phyloP scores from a whole-genome alignment of 176 grass and related monocot species.

The Bonia amplexicaulis region DNA sequence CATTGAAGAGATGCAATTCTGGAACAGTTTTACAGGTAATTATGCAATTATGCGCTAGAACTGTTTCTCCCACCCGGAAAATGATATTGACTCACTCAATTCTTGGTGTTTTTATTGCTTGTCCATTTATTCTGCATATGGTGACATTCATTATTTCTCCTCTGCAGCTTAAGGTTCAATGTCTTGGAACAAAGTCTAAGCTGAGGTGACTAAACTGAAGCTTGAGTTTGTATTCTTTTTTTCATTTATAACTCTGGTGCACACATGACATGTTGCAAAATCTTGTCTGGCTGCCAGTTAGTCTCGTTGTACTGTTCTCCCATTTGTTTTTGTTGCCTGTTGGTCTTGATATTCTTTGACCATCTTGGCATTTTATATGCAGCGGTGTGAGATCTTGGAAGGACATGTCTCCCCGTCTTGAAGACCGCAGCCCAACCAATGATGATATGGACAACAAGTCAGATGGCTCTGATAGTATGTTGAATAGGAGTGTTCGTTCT shows the following conservation, averaged over 20 bases:
- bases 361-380: conserved; percentile 20
- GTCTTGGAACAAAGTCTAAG: conserved; percentile 69
- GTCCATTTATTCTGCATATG: neutral
- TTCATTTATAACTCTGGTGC: neutral
- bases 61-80: neutral
- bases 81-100: neutral
- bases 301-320: neutral
- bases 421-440: conserved; percentile 49
- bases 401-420: conserved; percentile 48
- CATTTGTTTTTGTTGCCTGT: neutral
- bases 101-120: neutral
- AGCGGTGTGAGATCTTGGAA: conserved; percentile 65
- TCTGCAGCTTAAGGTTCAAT: conserved; percentile 92
- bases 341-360: conserved; percentile 3
- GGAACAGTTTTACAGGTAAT: conserved; percentile 79
- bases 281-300: neutral
- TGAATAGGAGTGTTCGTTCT: conserved; percentile 47
- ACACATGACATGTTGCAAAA: neutral
- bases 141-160: neutral
- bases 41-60: neutral
- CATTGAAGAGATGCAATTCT: conserved; percentile 72
- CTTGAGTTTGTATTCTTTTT: neutral
- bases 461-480: conserved; percentile 65
- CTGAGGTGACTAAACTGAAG: conserved; percentile 36
- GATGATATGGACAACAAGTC: conserved; percentile 66